These are phyloP conservation scores for Fusarium burgessii DNA, from an alignment of 2,329 filamentous ascomycete genomes.

Conservation along the genomic window DNA sequence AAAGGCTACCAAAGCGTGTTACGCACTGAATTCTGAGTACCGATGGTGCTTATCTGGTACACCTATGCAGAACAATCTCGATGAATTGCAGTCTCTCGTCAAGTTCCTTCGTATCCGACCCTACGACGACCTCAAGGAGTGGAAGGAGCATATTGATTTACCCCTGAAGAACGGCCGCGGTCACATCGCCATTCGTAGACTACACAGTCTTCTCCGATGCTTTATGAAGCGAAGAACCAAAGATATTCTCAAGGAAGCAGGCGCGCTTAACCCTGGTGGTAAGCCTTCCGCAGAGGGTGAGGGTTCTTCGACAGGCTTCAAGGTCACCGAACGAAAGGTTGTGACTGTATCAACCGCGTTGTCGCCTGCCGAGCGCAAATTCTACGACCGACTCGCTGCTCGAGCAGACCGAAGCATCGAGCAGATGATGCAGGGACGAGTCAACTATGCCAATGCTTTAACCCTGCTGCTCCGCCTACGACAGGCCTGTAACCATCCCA, in stretches of 20 bases:
- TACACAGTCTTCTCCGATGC: constrained; percentile 87
- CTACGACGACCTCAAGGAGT: constrained; percentile 85
- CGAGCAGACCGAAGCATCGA: constrained; percentile 89
- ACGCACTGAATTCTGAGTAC: constrained; percentile 84
- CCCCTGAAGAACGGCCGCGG: constrained; percentile 93
- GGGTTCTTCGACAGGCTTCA: constrained; percentile 75
- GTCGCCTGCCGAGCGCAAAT: constrained; percentile 81
- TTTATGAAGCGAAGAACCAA: constrained; percentile 99
- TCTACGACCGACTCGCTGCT: constrained; percentile 86
- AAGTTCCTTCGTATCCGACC: constrained; percentile 93
- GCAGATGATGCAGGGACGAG: constrained; percentile 84
- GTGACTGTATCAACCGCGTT: constrained; percentile 84
- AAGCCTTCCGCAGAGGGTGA: constrained; percentile 67
- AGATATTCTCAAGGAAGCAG: constrained; percentile 91
- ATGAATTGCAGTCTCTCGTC: constrained; percentile 94
- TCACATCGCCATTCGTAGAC: constrained; percentile 85
- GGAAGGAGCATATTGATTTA: constrained; percentile 90
- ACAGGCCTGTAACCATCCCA: constrained; percentile 95
- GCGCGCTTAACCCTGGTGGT: constrained; percentile 81
- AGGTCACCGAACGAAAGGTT: constrained; percentile 91
- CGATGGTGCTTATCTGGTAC: constrained; percentile 97
- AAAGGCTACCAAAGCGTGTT: constrained; percentile 94
- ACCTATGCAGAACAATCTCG: constrained; percentile 97
- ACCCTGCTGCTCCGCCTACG: constrained; percentile 90
- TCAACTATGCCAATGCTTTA: constrained; percentile 94